Conservation (phyloP, 306 rosid species). For the Rubus parviflorus region DNA sequence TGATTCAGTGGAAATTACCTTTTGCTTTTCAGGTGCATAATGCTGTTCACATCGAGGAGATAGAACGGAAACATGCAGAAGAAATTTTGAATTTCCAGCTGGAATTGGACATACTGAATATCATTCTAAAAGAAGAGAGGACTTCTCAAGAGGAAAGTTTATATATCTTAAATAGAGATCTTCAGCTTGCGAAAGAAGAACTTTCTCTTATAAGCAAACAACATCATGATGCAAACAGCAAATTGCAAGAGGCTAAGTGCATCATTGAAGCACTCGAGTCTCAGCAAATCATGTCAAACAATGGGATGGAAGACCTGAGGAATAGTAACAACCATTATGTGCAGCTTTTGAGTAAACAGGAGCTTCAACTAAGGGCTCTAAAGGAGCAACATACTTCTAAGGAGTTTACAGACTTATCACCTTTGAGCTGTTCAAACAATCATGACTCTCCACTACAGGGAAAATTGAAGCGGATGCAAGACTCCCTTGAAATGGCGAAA, state of each 20-base stretch:
- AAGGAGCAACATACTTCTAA: slow-evolving; percentile 52
- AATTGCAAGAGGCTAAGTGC: slow-evolving; percentile 62
- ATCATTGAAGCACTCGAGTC: slow-evolving; percentile 78
- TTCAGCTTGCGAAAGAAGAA: slow-evolving; percentile 46
- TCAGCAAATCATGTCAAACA: slow-evolving; percentile 69
- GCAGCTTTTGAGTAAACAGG: slow-evolving; percentile 58
- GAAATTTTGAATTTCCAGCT: slow-evolving; percentile 72
- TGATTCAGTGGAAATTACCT: slow-evolving; percentile 27
- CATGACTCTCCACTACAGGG: slow-evolving; percentile 48
- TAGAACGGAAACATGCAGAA: slow-evolving; percentile 47
- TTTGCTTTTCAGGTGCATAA: slow-evolving; percentile 35
- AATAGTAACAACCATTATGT: slow-evolving; percentile 42
- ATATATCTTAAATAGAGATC: slow-evolving; percentile 47
- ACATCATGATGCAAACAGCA: slow-evolving; percentile 46
- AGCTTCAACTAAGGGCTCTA: slow-evolving; percentile 57
- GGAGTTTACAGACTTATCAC: slow-evolving; percentile 46
- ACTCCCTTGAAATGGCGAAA: slow-evolving; percentile 91
- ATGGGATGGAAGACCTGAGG: slow-evolving; percentile 71
- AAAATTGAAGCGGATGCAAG: slow-evolving; percentile 76
- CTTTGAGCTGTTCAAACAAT: slow-evolving; percentile 35
- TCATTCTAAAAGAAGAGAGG: slow-evolving; percentile 79
- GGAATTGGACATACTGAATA: slow-evolving; percentile 76
- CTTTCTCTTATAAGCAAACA: slow-evolving; percentile 44
- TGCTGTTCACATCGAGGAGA: slow-evolving; percentile 30
- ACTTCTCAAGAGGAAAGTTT: slow-evolving; percentile 54